Base-by-base conservation (phyloP, 768 basidiomycete species). In the Rhizopogon vesiculosus region DNA sequence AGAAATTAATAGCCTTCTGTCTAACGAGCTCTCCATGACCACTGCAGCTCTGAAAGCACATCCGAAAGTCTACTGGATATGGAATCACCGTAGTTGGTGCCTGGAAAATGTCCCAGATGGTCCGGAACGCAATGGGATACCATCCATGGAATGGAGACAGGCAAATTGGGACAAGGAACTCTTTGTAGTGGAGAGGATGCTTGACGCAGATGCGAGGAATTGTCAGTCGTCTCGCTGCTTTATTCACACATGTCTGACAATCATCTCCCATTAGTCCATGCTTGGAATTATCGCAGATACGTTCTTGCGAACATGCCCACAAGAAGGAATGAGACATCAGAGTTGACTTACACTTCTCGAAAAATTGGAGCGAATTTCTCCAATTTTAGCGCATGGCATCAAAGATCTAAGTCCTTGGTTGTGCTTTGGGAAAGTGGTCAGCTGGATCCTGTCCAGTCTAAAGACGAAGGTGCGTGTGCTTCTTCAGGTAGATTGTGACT, bases 371-470 rank as follows among this genome's bases (percentile, higher is more conserved):
- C 87, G 48, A 98, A 92, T 65, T 94, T 98, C 67, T 96, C 93
- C 35, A 98, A 99, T 68, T 98, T 97, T 68, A 96, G 93, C 59
- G 97, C 97, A 19, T 99, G 97, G 97, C 97, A 99, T 69, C 94
- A 97, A 62, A 84, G 97, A 35, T 91, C 93, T 1, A 96, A 93
- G 65, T 76, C 93, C 7, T 75, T 91, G 29, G 66, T 77, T 0
- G 78, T 76, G 3, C 65, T 95, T 16, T 93, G 91, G 88, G 77
- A 76, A 38, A 68, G 68, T 31, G 83, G 81, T 16, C 74, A 78
- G 58, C 64, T 82, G 12, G 79, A 86, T 53, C 74, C 78, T 50
- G 52, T 64, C 13, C 76, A 79, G 62, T 82, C 81, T 38, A 83
- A 82, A 62, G 85, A 91, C 64, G 78, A 85, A 70, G 94, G 93